phyloP scores from a whole-genome alignment of 345 rosid genomes.

The Mangifera indica region DNA sequence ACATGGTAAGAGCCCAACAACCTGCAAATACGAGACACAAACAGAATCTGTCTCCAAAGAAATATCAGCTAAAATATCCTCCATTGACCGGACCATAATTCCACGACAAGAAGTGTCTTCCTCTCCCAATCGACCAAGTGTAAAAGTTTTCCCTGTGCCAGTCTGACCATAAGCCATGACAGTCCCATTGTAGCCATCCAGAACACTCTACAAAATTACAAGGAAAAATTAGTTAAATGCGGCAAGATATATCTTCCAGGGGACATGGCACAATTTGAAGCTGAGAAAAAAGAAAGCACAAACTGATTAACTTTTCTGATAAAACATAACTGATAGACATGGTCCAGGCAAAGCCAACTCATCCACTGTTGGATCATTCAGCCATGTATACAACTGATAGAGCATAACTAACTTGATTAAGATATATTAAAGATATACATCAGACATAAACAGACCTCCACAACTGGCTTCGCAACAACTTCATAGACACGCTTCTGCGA shows the following conservation, averaged over 20 bases:
- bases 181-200: constrained; percentile 97
- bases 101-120: constrained; percentile 96
- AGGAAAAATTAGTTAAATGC: background rate
- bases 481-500: constrained; percentile 94
- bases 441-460: constrained; percentile 60
- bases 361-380: background rate
- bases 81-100: constrained; percentile 97
- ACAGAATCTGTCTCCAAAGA: constrained; percentile 72
- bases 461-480: constrained; percentile 98
- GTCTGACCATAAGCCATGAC: constrained; percentile 99
- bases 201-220: constrained; percentile 64
- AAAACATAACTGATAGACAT: background rate
- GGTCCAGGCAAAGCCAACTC: constrained; percentile 2
- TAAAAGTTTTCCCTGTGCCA: constrained; percentile 96
- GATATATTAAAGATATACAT: background rate
- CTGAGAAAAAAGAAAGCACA: background rate
- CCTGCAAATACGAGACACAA: constrained; percentile 92
- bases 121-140: constrained; percentile 87
- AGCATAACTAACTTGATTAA: constrained; percentile 2
- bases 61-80: constrained; percentile 75
- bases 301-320: background rate
- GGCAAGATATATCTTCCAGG: background rate
- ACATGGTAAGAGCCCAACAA: constrained; percentile 23
- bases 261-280: background rate
- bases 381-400: background rate